A percentile compares a stretch with the other conserved stretches of the same genome.
Conservation (phyloP, 257 asterid genomes). For the Solanum acaule region DNA sequence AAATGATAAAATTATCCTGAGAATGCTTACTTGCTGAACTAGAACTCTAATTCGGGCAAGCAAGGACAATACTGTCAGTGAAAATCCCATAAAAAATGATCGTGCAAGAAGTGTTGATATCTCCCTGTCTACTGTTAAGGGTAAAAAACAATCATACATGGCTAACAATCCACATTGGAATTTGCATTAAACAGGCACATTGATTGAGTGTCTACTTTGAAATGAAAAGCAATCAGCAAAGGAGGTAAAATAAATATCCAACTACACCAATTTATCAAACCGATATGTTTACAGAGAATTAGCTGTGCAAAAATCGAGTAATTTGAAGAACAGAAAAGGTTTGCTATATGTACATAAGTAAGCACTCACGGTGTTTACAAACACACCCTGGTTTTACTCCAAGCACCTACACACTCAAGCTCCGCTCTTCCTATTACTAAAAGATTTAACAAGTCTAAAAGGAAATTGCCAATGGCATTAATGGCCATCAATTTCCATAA, state of each 20-base stretch:
- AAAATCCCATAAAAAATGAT: slow-evolving; percentile 83
- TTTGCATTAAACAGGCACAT: neutral
- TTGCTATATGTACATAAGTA: neutral
- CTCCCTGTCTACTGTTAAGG: slow-evolving; percentile 57
- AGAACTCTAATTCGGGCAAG: slow-evolving; percentile 83
- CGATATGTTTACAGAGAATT: neutral
- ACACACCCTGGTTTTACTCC: neutral
- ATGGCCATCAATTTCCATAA: neutral
- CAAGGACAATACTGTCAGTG: slow-evolving; percentile 64
- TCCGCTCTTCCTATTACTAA: neutral
- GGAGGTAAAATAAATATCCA: neutral
- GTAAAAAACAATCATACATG: neutral
- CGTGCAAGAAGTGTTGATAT: slow-evolving; percentile 80
- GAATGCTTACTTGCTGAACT: slow-evolving; percentile 69
- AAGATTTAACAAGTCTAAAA: neutral
- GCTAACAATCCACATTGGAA: neutral
- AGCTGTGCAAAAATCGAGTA: neutral
- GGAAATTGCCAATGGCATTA: neutral
- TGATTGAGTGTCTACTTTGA: neutral
- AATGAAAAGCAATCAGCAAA: neutral
- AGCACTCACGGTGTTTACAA: neutral
- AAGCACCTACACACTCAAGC: neutral
- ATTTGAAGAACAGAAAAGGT: neutral
- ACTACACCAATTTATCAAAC: neutral
- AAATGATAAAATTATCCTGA: neutral